phyloP scores from a whole-genome alignment of 441 rosid species.

The Flueggea neowawraea region DNA sequence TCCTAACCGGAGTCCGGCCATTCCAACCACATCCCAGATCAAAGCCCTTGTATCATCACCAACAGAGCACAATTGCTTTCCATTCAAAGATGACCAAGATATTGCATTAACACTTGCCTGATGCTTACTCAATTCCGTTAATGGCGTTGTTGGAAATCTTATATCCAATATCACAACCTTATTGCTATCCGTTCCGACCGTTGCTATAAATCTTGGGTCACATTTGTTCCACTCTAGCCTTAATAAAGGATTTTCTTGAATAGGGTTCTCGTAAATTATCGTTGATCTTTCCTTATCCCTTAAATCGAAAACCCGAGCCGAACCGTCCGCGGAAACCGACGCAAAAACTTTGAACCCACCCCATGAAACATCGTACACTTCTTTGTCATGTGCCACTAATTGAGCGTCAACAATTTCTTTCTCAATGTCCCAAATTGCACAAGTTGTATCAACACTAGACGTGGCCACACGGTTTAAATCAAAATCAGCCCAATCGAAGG shows the following conservation, averaged over 20 bases:
- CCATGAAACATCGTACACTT: slow-evolving; percentile 62
- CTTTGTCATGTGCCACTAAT: slow-evolving; percentile 57
- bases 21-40: slow-evolving; percentile 38
- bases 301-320: slow-evolving; percentile 54
- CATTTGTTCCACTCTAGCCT: slow-evolving; percentile 60
- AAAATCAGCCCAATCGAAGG: slow-evolving; percentile 60
- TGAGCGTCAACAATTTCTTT: slow-evolving; percentile 41
- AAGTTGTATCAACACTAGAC: slow-evolving; percentile 49
- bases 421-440: slow-evolving; percentile 55
- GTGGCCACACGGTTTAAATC: slow-evolving; percentile 37
- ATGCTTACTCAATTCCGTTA: slow-evolving; percentile 38
- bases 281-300: slow-evolving; percentile 59
- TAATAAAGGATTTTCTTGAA: slow-evolving; percentile 30
- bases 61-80: slow-evolving; percentile 40
- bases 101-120: slow-evolving; percentile 43
- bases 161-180: slow-evolving; percentile 50
- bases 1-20: slow-evolving; percentile 3
- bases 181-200: slow-evolving; percentile 49
- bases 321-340: slow-evolving; percentile 55
- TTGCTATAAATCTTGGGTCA: slow-evolving; percentile 54
- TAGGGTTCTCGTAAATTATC: slow-evolving; percentile 48
- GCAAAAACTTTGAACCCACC: slow-evolving; percentile 51
- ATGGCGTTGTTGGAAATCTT: slow-evolving; percentile 44
- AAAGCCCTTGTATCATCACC: slow-evolving; percentile 54
- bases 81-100: slow-evolving; percentile 41